Conservation (phyloP, 805 yeast genomes). For the Kodamaea sagamina region DNA sequence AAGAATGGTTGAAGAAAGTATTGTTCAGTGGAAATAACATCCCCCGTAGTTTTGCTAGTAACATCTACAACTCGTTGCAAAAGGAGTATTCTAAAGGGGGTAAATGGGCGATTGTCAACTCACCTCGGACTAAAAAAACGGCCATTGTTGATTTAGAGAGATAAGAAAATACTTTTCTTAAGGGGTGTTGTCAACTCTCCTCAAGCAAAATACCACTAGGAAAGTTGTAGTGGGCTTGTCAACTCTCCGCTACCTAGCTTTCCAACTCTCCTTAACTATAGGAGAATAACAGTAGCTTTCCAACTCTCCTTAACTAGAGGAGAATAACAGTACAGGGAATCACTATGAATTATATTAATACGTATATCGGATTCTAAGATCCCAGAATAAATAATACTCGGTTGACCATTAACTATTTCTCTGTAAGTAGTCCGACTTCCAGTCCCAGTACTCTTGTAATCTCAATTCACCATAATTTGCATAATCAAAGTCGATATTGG, state of each 20-base stretch:
- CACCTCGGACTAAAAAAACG: conserved; percentile 76
- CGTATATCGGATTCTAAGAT: neutral
- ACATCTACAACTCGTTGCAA: conserved; percentile 67
- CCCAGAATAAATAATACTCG: conserved; percentile 2
- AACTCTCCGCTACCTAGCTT: too few species aligned
- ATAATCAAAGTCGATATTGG: conserved; percentile 74
- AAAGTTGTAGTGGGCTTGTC: too few species aligned
- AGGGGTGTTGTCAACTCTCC: too few species aligned
- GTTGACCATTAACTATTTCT: conserved; percentile 1
- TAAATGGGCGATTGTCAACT: conserved; percentile 72
- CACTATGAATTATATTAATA: conserved; percentile 1
- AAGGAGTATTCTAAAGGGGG: conserved; percentile 75
- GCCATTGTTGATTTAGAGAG: conserved; percentile 32
- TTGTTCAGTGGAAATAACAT: conserved; percentile 74
- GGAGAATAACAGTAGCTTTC: too few species aligned
- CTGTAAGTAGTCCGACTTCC: conserved; percentile 47
- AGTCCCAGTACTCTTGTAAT: conserved; percentile 65
- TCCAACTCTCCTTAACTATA: too few species aligned
- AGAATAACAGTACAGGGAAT: too few species aligned
- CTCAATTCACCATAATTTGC: conserved; percentile 58
- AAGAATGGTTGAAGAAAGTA: conserved; percentile 82
- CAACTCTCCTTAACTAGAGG: too few species aligned
- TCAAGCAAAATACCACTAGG: too few species aligned
- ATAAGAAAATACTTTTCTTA: too few species aligned
- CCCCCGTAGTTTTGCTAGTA: conserved; percentile 77